These are phyloP conservation scores for Coemansia furcata DNA, from an alignment of 192 early-diverging fungal genomes.

Conservation along the genomic window DNA sequence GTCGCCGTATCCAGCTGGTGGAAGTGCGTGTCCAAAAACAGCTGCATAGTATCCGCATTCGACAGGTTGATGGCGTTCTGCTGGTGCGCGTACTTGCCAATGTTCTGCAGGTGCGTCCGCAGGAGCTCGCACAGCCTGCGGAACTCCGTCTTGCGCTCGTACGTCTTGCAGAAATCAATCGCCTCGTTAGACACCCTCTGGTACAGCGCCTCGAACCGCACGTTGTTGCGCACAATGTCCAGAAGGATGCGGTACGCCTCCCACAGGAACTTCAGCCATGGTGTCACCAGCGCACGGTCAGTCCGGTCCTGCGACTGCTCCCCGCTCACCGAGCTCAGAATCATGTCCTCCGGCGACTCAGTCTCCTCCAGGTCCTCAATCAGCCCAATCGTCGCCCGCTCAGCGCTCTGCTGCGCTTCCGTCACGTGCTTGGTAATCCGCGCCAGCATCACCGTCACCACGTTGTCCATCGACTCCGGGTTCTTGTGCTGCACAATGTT, in stretches of 20 bases:
- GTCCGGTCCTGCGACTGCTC: constrained; percentile 95
- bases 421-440: constrained; percentile 82
- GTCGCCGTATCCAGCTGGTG: constrained; percentile 93
- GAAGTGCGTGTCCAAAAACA: constrained; percentile 95
- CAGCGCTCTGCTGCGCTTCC: constrained; percentile 89
- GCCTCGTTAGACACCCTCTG: constrained; percentile 89
- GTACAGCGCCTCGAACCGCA: constrained; percentile 91
- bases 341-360: constrained; percentile 96
- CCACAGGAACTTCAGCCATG: constrained; percentile 99
- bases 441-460: constrained; percentile 86
- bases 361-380: constrained; percentile 95
- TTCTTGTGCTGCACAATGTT: constrained; percentile 97
- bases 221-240: constrained; percentile 96
- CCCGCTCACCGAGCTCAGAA: constrained; percentile 91
- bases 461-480: constrained; percentile 83
- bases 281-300: constrained; percentile 96
- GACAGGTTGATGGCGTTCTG: constrained; percentile 91
- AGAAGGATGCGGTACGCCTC: constrained; percentile 98
- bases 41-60: constrained; percentile 94
- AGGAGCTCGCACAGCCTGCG: constrained; percentile 96
- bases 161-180: constrained; percentile 94
- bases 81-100: constrained; percentile 87
- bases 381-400: constrained; percentile 77
- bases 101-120: constrained; percentile 88
- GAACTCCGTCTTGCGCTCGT: constrained; percentile 98